Base-by-base conservation (phyloP, 2,329 filamentous ascomycete species). In the Fusarium sp. region DNA sequence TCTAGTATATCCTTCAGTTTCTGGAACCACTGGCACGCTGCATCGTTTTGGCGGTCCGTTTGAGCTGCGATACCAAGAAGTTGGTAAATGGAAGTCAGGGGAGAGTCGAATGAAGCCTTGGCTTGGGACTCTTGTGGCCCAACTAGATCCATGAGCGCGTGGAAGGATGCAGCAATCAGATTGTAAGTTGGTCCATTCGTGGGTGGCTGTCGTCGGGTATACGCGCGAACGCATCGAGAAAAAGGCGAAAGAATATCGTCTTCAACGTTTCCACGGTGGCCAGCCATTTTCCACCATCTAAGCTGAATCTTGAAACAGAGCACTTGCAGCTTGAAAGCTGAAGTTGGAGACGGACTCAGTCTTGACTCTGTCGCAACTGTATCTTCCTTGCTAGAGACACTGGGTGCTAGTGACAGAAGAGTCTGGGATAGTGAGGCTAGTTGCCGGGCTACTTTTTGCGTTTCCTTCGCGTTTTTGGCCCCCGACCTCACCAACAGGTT, bases 211-310 rank as follows among this genome's bases (percentile, higher is more conserved):
- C 92, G 87, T 63, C 91, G 86, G 22, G 85, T 82, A 73, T 91
- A 93, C 2, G 92, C 88, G 15, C 86, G 83, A 24, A 93, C 75
- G 72, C 90, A 94, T 58, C 88, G 89, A 1, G 87, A 86, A 55
- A 94, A 87, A 0, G 92, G 92, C 3, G 89, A 85, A n/a, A 92
- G 77, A 12, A 95, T 81, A 20, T 94, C 92, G 64, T 90, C 90
- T 41, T 90, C 87, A 9, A 87, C 79, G 65, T 92, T 87, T 3
- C 87, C 88, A 66, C 87, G 80, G 75, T 93, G 91, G 4, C 86
- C 85, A 12, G 88, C 88, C 65, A 94, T 77, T 47, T 82, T 84
- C 92, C 92, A 94, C 87, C 90, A 93, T 47, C 85, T 83, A n/a
- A 91, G 81, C 36, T 92, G 88, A 13, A 87, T 84, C 30, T 86